Percentiles rank a stretch among this genome's conserved stretches.
These are phyloP conservation scores for Allium cepa DNA, from an alignment of 106 monocot genomes.

Conservation along the genomic window DNA sequence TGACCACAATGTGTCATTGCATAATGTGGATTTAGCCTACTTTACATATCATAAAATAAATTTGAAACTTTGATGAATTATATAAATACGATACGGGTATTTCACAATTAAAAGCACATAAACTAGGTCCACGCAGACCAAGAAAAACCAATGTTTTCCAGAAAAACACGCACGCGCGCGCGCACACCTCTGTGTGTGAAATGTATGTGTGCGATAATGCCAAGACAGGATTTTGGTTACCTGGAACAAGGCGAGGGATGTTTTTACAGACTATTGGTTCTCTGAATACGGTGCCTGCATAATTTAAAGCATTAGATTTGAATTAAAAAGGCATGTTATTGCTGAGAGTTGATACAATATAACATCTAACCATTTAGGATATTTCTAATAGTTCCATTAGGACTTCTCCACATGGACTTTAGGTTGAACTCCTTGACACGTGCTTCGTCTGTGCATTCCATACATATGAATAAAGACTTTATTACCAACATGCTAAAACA, in stretches of 20 bases:
- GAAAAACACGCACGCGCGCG: too few relatives aligned
- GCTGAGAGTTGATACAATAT: background rate
- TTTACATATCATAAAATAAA: too few relatives aligned
- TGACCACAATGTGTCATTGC: too few relatives aligned
- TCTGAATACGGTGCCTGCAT: constrained; percentile 87
- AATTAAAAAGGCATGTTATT: too few relatives aligned
- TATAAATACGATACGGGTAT: too few relatives aligned
- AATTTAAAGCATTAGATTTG: background rate
- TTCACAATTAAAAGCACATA: too few relatives aligned
- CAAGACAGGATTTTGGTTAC: constrained; percentile 14
- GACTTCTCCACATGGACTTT: constrained; percentile 78
- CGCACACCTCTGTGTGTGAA: too few relatives aligned
- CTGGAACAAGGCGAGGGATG: constrained; percentile 71
- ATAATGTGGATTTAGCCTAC: too few relatives aligned
- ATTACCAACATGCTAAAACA: background rate
- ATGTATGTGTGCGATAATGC: too few relatives aligned
- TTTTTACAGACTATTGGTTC: constrained; percentile 96
- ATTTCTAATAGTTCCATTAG: constrained; percentile 54
- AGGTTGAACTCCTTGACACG: constrained; percentile 87
- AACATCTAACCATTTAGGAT: constrained; percentile 36
- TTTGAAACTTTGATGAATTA: too few relatives aligned
- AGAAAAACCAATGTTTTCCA: too few relatives aligned
- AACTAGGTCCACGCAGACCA: too few relatives aligned
- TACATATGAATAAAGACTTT: background rate
- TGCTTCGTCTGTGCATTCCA: constrained; percentile 48